Percentiles rank a stretch among this genome's conserved stretches.
phyloP scores from a whole-genome alignment of 495 filamentous ascomycete species.

The Podospora pseudocomata region DNA sequence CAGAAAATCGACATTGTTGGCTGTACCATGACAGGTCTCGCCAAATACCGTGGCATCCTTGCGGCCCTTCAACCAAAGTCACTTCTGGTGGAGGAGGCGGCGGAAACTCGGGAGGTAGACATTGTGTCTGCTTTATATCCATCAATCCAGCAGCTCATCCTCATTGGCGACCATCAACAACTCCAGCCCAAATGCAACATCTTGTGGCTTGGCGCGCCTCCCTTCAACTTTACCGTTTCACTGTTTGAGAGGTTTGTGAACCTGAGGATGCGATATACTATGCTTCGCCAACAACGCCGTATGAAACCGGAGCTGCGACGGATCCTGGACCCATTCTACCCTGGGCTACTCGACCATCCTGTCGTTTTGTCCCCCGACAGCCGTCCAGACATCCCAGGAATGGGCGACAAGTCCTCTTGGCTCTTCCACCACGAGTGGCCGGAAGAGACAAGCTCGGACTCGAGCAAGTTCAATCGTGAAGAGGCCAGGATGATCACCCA shows the following conservation, averaged over 20 bases:
- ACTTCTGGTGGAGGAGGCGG: conserved; percentile 57
- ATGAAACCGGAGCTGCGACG: conserved; percentile 67
- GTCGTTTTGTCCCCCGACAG: conserved; percentile 49
- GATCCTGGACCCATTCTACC: conserved; percentile 63
- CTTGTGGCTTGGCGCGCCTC: conserved; percentile 69
- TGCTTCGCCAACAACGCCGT: conserved; percentile 64
- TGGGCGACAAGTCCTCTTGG: conserved; percentile 65
- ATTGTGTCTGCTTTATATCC: conserved; percentile 53
- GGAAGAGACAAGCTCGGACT: conserved; percentile 61
- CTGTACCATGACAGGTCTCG: conserved; percentile 69
- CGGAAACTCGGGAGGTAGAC: conserved; percentile 54
- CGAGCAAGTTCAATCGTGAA: conserved; percentile 66
- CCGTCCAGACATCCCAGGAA: conserved; percentile 67
- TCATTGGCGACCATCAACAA: conserved; percentile 57
- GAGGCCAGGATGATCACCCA: conserved; percentile 76
- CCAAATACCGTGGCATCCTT: conserved; percentile 76
- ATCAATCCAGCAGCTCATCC: conserved; percentile 51
- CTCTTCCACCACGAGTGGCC: conserved; percentile 70
- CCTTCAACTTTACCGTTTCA: conserved; percentile 51
- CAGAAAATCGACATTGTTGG: conserved; percentile 42
- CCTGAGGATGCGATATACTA: conserved; percentile 60
- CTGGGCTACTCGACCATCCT: conserved; percentile 63
- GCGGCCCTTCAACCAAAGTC: conserved; percentile 62
- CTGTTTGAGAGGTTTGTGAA: conserved; percentile 63
- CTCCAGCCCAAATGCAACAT: conserved; percentile 47